A percentile compares a stretch with the other conserved stretches of the same genome.
Evolutionary conservation across 352 stramenopile genomes (phyloP).

Genomic region (Globisporangium cystogenes): DNA sequence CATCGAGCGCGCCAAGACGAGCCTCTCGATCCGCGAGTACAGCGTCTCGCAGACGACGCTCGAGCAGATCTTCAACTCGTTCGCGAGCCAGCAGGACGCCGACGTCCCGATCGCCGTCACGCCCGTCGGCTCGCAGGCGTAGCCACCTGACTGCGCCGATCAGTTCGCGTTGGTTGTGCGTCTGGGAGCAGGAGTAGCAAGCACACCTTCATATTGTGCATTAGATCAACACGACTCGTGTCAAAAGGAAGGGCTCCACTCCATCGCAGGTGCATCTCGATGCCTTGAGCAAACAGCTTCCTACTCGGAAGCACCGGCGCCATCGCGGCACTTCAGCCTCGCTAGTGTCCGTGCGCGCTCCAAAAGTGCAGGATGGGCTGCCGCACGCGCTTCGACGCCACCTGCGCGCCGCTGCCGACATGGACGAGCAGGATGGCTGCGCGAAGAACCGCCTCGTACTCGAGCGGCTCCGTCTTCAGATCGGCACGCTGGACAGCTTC

Average conservation of each 20-base stretch:
- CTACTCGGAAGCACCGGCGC: too few relatives aligned
- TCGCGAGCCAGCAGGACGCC: constrained; percentile 60
- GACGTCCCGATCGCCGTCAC: too few relatives aligned
- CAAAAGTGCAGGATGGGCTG: constrained; percentile 11
- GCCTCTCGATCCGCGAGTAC: constrained; percentile 79
- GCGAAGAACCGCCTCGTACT: constrained; percentile 6
- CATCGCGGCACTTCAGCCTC: neutral
- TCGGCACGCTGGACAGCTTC: neutral
- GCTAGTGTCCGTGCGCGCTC: neutral
- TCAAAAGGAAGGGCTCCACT: too few relatives aligned
- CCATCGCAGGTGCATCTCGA: too few relatives aligned
- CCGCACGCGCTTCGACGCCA: constrained; percentile 1
- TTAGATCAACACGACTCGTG: too few relatives aligned
- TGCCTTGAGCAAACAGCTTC: too few relatives aligned
- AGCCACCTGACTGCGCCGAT: too few relatives aligned
- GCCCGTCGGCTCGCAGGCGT: too few relatives aligned
- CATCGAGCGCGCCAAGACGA: constrained; percentile 48
- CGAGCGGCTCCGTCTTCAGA: neutral
- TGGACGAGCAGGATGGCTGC: constrained; percentile 1
- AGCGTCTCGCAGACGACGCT: constrained; percentile 85
- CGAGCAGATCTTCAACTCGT: constrained; percentile 90
- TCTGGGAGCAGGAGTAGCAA: too few relatives aligned
- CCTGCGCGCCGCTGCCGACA: neutral
- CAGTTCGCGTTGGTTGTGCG: too few relatives aligned
- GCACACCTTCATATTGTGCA: too few relatives aligned